Conservation (phyloP, 1,139 yeast genomes). For the Pichia sp. region DNA sequence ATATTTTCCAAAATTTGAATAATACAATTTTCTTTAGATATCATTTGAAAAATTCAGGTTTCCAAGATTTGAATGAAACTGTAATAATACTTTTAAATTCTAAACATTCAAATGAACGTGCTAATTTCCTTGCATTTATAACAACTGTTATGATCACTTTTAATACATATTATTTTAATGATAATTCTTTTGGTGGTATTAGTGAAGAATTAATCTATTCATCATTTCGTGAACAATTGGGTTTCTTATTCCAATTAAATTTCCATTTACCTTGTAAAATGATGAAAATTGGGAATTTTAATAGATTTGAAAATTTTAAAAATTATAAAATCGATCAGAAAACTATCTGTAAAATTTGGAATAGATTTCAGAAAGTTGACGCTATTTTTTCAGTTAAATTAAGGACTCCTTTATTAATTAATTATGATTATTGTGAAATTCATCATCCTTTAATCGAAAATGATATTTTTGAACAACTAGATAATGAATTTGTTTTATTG, state of each 20-base stretch:
- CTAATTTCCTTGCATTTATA: not conserved
- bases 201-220: constrained; percentile 12
- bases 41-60: not conserved
- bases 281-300: not conserved
- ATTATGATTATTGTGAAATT: constrained; percentile 14
- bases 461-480: not conserved
- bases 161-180: not conserved
- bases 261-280: constrained; percentile 14
- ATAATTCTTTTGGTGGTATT: constrained; percentile 8
- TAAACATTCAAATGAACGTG: not conserved
- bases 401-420: constrained; percentile 20
- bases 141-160: not conserved
- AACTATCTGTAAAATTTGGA: constrained; percentile 13
- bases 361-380: constrained; percentile 14
- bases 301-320: not conserved
- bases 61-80: constrained; percentile 1
- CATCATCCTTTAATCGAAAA: not conserved
- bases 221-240: constrained; percentile 9
- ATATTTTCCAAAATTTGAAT: not conserved
- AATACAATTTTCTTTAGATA: not conserved
- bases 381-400: constrained; percentile 12
- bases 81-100: not conserved
- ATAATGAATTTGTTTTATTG: not conserved
- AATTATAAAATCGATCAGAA: not conserved
- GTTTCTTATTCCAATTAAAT: constrained; percentile 16